Evolutionary conservation across 2,329 filamentous ascomycete genomes (phyloP), one percentile per base, ranked within the genome.

Genomic region (Talaromyces sp.): DNA sequence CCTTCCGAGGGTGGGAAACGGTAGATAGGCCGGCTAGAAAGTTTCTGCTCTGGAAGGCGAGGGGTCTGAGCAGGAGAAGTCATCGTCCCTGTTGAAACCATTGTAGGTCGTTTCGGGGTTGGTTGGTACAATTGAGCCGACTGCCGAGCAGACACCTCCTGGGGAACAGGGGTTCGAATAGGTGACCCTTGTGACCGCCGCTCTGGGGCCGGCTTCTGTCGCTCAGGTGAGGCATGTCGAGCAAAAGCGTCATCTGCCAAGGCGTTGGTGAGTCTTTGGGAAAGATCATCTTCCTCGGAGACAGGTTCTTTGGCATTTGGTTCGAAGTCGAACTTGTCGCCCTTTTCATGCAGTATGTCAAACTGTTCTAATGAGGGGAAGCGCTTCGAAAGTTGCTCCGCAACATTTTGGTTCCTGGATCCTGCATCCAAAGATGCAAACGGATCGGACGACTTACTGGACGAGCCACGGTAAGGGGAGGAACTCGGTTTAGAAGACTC

Each of bases 351-450:
- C 40, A 97, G 77, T 16, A 99, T 78, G 3, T 93, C 87, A 67
- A 99, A 99, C 62, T 97, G 90, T 65, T 97, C 92, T 20, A 99
- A 79, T 5, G 90, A 92, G 0, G 94, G 94, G 62, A 97, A 99
- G 47, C 89, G 84, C 24, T 85, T 82, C 0, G 93, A 91, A 22
- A 97, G 77, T 66, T 97, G 93, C 61, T 97, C 94, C 14, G 43
- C 43, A 2, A 80, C 78, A 19, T 65, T 60, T 41, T 83, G 80
- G 7, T 77, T 77, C 20, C 61, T 24, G 33, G 41, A 57, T 51
- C 82, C 86, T 2, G 87, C 82, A 69, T 99, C 94, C 22, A 99
- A 81, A 0, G 90, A 91, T 16, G 91, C 91, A 70, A 97, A 99
- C 0, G 94, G 94, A 70, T 99, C 94, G 1, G 86, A 42, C 3